Evolutionary conservation across 2,329 filamentous ascomycete species (phyloP).

Genomic region (Arthrinium phaeospermum): DNA sequence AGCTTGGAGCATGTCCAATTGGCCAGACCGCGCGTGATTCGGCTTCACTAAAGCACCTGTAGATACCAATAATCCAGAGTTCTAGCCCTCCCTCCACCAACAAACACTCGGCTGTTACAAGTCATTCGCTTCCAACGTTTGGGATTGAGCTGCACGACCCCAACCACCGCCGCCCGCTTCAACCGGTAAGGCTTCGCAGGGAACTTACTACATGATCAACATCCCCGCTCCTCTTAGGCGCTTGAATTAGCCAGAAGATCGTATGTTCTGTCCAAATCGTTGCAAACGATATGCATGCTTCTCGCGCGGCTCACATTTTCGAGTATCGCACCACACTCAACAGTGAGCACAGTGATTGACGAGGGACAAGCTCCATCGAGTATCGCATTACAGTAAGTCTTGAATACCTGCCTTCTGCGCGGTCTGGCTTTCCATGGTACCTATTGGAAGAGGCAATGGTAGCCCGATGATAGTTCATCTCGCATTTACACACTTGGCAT

Average conservation of each 20-base stretch:
- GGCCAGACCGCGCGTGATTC: neutral
- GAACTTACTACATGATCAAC: neutral
- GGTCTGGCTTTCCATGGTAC: neutral
- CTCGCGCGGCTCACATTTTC: neutral
- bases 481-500: neutral
- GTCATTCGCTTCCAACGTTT: neutral
- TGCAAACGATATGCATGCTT: neutral
- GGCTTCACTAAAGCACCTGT: constrained; percentile 4
- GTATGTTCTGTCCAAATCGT: neutral
- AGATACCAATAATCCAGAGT: neutral
- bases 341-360: neutral
- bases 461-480: neutral
- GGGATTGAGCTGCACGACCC: neutral
- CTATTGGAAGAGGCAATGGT: neutral
- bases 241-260: neutral
- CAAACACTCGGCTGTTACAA: neutral
- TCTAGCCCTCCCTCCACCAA: neutral
- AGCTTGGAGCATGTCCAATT: constrained; percentile 11
- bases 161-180: neutral
- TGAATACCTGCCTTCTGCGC: neutral
- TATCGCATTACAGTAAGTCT: neutral
- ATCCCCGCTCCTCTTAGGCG: neutral
- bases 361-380: neutral
- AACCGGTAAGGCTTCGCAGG: neutral
- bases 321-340: neutral